Percentiles rank a stretch among this genome's conserved stretches.
Evolutionary conservation across 768 basidiomycete species (phyloP).

Genomic region (Suillus luteus): DNA sequence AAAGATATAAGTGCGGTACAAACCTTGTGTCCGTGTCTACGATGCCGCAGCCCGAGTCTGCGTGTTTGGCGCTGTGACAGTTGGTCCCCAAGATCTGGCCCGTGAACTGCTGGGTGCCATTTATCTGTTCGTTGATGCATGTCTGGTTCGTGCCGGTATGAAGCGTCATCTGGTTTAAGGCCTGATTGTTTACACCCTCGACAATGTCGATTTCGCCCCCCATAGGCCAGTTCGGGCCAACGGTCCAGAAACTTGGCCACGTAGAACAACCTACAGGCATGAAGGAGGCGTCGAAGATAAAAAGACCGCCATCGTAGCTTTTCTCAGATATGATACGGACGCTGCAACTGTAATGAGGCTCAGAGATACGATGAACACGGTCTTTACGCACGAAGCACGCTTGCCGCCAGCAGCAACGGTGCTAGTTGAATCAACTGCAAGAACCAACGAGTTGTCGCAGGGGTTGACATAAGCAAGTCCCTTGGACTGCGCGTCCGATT

Average conservation of each 20-base stretch:
- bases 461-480: constrained; percentile 63
- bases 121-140: constrained; percentile 24
- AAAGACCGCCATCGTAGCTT: constrained; percentile 61
- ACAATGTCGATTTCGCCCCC: constrained; percentile 72
- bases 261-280: constrained; percentile 73
- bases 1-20: not conserved
- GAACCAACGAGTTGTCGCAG: constrained; percentile 52
- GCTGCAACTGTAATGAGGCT: constrained; percentile 34
- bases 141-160: constrained; percentile 54
- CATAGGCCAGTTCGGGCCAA: constrained; percentile 53
- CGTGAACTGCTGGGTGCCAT: constrained; percentile 17
- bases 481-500: constrained; percentile 47
- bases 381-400: constrained; percentile 49
- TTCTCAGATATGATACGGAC: constrained; percentile 69
- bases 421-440: constrained; percentile 64
- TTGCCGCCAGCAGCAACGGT: constrained; percentile 49
- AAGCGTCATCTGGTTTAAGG: constrained; percentile 63
- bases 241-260: constrained; percentile 63
- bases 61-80: constrained; percentile 42
- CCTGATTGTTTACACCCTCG: constrained; percentile 67
- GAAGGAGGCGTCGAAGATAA: constrained; percentile 68
- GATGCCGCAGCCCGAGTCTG: constrained; percentile 55
- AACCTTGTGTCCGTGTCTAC: constrained; percentile 36
- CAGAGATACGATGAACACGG: not conserved
- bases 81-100: constrained; percentile 25